These are phyloP conservation scores for Pontederia paniculata DNA, from an alignment of 176 grass and related monocot genomes.

Conservation along the genomic window DNA sequence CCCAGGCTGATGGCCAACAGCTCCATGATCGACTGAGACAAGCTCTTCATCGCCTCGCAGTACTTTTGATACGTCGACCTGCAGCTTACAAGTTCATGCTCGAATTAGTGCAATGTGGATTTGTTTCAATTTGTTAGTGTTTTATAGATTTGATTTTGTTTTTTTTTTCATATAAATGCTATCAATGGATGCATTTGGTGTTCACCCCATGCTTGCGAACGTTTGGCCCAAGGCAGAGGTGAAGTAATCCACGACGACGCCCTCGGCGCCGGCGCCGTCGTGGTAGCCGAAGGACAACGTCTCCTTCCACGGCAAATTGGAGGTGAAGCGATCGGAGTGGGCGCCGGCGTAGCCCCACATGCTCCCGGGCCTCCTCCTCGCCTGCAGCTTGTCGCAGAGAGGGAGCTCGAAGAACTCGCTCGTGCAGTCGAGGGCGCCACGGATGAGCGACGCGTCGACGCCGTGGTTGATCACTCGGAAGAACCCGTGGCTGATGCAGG, in stretches of 20 bases:
- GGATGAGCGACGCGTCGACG: slow-evolving; percentile 29
- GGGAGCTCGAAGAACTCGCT: slow-evolving; percentile 58
- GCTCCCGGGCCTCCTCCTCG: slow-evolving; percentile 41
- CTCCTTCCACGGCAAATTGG: slow-evolving; percentile 87
- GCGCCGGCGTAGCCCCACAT: slow-evolving; percentile 83
- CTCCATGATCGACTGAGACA: slow-evolving; percentile 72
- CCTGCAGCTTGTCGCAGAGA: slow-evolving; percentile 41
- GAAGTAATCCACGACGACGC: slow-evolving; percentile 64
- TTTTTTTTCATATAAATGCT: too few relatives aligned
- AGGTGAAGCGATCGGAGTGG: slow-evolving; percentile 66
- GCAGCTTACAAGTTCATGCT: neutral
- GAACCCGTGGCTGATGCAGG: slow-evolving; percentile 64
- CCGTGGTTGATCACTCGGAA: slow-evolving; percentile 75
- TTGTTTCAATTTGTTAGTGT: too few relatives aligned
- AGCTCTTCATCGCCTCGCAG: slow-evolving; percentile 59
- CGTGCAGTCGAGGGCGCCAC: slow-evolving; percentile 39
- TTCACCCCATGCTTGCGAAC: slow-evolving; percentile 52
- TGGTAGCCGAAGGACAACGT: slow-evolving; percentile 74
- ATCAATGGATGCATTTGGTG: neutral
- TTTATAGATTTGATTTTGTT: neutral
- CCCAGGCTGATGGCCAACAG: slow-evolving; percentile 66
- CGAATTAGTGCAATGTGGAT: neutral
- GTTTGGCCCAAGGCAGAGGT: slow-evolving; percentile 42
- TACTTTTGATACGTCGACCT: slow-evolving; percentile 74
- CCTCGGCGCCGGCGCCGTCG: slow-evolving; percentile 11